Evolutionary conservation across 2,329 filamentous ascomycete genomes (phyloP).

Genomic region (Phialocephala subalpina): DNA sequence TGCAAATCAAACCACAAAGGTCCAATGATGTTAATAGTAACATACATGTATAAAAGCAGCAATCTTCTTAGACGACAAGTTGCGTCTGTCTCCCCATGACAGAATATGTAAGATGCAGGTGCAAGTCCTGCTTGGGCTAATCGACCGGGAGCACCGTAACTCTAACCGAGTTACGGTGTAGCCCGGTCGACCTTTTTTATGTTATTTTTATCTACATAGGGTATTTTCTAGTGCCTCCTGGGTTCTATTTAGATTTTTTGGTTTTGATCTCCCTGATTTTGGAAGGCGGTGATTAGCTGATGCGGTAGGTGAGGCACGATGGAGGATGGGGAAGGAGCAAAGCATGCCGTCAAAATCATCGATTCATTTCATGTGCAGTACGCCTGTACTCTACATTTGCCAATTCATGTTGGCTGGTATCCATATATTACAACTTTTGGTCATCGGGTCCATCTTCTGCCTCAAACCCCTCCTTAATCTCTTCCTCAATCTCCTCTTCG

Average conservation of each 20-base stretch:
- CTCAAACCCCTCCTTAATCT: conserved; percentile 37
- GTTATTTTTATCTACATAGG: no score
- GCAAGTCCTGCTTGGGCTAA: neutral
- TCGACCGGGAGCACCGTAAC: conserved; percentile 1
- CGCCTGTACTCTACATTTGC: conserved; percentile 7
- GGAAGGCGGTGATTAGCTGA: neutral
- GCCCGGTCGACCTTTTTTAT: conserved; percentile 1
- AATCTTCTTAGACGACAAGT: no score
- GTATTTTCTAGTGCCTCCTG: neutral
- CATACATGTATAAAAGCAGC: no score
- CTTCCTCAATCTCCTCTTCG: conserved; percentile 32
- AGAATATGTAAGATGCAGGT: neutral
- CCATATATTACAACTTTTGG: conserved; percentile 10
- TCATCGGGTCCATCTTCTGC: conserved; percentile 28
- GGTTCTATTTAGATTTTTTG: neutral
- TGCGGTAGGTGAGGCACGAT: neutral
- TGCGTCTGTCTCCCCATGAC: neutral
- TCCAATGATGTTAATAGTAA: no score
- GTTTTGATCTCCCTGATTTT: neutral
- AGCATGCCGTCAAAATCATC: neutral
- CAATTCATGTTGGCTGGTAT: conserved; percentile 8
- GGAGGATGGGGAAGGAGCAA: neutral
- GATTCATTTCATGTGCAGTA: conserved; percentile 3
- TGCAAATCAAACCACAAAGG: no score
- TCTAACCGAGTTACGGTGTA: neutral